Percentiles rank a stretch among this genome's conserved stretches.
These are phyloP conservation scores for Neurospora africana DNA, from an alignment of 495 filamentous ascomycete species.

Conservation along the genomic window DNA sequence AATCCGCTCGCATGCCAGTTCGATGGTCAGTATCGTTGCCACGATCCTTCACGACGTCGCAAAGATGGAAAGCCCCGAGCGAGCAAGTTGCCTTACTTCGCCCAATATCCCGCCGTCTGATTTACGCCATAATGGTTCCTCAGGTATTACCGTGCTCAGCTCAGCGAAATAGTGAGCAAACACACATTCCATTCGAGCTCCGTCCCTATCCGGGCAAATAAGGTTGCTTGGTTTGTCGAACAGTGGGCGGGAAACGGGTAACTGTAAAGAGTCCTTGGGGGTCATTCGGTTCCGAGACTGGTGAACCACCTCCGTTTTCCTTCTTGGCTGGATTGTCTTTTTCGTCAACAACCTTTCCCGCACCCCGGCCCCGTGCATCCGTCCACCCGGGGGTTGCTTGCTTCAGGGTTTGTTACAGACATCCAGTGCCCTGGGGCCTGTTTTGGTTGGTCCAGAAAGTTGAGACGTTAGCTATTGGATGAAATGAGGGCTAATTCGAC, in stretches of 20 bases:
- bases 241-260: neutral
- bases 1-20: neutral
- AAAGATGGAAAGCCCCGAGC: neutral
- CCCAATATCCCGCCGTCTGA: neutral
- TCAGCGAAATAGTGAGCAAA: neutral
- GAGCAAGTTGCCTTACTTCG: neutral
- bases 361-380: neutral
- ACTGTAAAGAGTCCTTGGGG: neutral
- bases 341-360: neutral
- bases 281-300: neutral
- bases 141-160: neutral
- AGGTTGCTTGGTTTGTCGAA: neutral
- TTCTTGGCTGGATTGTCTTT: neutral
- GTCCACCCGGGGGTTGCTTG: neutral
- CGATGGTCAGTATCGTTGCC: neutral
- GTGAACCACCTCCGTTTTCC: neutral
- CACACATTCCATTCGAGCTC: neutral
- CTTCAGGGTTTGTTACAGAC: neutral
- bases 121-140: neutral
- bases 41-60: neutral
- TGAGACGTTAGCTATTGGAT: neutral
- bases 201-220: neutral
- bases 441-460: neutral
- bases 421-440: neutral
- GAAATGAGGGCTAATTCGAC: neutral